These are phyloP conservation scores for Calocybe gangraenosa DNA, from an alignment of 768 basidiomycete species.

Conservation along the genomic window DNA sequence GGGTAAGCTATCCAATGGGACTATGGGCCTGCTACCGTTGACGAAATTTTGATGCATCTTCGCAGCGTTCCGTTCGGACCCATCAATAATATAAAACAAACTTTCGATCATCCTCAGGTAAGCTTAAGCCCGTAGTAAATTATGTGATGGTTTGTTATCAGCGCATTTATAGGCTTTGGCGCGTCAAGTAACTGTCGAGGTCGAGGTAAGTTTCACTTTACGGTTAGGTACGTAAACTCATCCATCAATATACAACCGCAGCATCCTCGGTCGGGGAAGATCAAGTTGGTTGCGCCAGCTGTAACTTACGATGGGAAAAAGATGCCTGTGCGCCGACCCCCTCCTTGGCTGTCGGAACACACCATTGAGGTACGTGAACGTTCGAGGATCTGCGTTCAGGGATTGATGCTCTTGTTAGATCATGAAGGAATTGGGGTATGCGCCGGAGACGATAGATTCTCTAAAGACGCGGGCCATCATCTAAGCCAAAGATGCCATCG, in stretches of 20 bases:
- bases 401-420: constrained; percentile 5
- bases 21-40: no score
- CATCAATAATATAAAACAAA: constrained; percentile 87
- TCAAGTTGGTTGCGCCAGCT: constrained; percentile 79
- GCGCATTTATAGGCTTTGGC: constrained; percentile 59
- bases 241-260: constrained; percentile 22
- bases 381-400: neutral
- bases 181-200: constrained; percentile 67
- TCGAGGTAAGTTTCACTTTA: constrained; percentile 56
- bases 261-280: constrained; percentile 72
- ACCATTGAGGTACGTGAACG: constrained; percentile 57
- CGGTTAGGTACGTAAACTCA: constrained; percentile 19
- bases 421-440: constrained; percentile 32
- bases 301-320: constrained; percentile 78
- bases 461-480: constrained; percentile 16
- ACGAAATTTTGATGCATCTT: neutral
- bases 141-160: no score
- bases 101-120: constrained; percentile 82
- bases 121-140: constrained; percentile 1
- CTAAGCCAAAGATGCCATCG: neutral
- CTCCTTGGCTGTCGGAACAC: constrained; percentile 86
- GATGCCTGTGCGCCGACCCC: constrained; percentile 71
- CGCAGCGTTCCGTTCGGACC: constrained; percentile 80
- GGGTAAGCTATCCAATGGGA: constrained; percentile 45
- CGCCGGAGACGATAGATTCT: constrained; percentile 13